Conservation (phyloP, 169 alveolate genomes). For the Plasmodium adleri region DNA sequence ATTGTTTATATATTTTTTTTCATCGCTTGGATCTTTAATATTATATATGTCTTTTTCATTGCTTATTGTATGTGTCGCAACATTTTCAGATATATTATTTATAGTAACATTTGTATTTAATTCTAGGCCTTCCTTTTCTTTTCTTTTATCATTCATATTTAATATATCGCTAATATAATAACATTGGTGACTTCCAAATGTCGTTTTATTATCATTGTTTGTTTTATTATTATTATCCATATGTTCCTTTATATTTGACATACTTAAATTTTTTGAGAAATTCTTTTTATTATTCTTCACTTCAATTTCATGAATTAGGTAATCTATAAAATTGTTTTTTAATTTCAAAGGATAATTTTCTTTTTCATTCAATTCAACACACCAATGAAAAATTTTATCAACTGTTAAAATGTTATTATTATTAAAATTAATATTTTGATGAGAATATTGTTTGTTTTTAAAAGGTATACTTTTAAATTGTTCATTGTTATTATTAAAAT, state of each 20-base stretch:
- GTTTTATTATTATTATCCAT: not conserved
- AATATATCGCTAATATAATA: conserved; percentile 19
- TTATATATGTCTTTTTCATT: not conserved
- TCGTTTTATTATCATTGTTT: conserved; percentile 1
- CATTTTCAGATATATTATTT: no score
- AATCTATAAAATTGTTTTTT: conserved; percentile 40
- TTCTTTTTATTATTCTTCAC: conserved; percentile 1
- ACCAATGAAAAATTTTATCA: conserved; percentile 53
- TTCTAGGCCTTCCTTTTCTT: not conserved
- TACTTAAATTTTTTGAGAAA: not conserved
- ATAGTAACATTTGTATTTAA: no score
- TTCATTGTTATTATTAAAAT: not conserved
- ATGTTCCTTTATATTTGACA: conserved; percentile 1
- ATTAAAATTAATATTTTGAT: not conserved
- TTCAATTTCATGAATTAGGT: conserved; percentile 27
- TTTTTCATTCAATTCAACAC: conserved; percentile 53
- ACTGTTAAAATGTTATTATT: conserved; percentile 42
- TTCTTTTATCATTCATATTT: conserved; percentile 20
- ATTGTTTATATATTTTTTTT: not conserved
- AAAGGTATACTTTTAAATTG: not conserved
- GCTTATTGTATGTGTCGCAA: no score
- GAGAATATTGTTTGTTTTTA: not conserved
- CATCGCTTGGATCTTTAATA: not conserved
- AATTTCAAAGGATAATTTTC: conserved; percentile 27
- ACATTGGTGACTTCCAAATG: not conserved